phyloP scores from a whole-genome alignment of 2,329 filamentous ascomycete genomes.

The Colletotrichum euphorbiae region DNA sequence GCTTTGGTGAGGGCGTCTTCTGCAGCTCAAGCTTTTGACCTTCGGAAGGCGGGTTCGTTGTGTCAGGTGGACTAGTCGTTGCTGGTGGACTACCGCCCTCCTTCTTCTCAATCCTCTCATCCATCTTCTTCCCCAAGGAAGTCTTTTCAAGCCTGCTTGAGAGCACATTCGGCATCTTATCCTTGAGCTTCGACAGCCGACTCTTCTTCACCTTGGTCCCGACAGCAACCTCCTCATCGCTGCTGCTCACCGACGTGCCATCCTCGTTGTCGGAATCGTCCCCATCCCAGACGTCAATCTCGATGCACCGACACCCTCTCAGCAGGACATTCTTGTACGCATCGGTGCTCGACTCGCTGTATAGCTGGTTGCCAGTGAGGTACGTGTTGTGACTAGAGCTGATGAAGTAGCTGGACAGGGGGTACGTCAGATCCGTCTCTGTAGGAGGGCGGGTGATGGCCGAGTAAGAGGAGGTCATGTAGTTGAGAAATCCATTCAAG shows the following conservation, averaged over 20 bases:
- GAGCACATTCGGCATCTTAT: constrained; percentile 60
- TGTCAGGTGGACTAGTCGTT: neutral
- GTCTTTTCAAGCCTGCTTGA: constrained; percentile 61
- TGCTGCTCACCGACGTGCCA: constrained; percentile 62
- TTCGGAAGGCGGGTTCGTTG: neutral
- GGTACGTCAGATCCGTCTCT: constrained; percentile 73
- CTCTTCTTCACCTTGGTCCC: constrained; percentile 47
- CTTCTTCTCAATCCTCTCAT: constrained; percentile 48
- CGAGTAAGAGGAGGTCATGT: constrained; percentile 65
- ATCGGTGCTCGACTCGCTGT: constrained; percentile 86
- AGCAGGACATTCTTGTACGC: constrained; percentile 88
- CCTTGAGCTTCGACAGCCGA: constrained; percentile 73
- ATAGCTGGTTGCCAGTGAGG: constrained; percentile 88
- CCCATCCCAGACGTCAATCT: constrained; percentile 96
- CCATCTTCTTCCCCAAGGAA: constrained; percentile 57
- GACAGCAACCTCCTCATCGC: constrained; percentile 57
- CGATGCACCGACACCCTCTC: constrained; percentile 88
- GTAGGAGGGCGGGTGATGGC: constrained; percentile 55
- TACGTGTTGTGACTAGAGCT: constrained; percentile 97
- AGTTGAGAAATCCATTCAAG: constrained; percentile 62
- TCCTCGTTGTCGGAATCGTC: constrained; percentile 77
- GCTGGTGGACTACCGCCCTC: neutral
- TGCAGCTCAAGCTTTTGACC: constrained; percentile 13
- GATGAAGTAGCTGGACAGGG: constrained; percentile 91
- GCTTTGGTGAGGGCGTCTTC: constrained; percentile 40